A percentile compares a stretch with the other conserved stretches of the same genome.
Evolutionary conservation across 768 basidiomycete genomes (phyloP).

Genomic region (Rhodosporidiobolus odoratus): DNA sequence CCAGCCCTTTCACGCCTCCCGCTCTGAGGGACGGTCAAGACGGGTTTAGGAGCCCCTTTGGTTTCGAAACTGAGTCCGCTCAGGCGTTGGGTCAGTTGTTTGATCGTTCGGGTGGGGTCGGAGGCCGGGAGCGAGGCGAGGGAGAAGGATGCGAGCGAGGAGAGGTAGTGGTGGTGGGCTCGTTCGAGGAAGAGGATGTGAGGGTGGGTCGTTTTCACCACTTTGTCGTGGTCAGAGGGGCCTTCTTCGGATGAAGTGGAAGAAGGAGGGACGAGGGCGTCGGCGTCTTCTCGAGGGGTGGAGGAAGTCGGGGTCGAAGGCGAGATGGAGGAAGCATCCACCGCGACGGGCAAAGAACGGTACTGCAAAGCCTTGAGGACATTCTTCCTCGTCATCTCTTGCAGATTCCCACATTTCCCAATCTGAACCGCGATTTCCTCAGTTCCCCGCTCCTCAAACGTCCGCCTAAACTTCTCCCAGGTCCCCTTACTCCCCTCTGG

Average conservation of each 20-base stretch:
- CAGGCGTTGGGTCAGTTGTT: slow-evolving; percentile 29
- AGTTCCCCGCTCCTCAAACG: slow-evolving; percentile 16
- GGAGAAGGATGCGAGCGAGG: slow-evolving; percentile 25
- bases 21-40: slow-evolving; percentile 26
- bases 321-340: neutral
- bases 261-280: neutral
- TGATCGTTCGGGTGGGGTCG: slow-evolving; percentile 12
- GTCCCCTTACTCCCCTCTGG: neutral
- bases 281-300: neutral
- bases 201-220: neutral
- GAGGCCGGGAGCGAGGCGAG: slow-evolving; percentile 9
- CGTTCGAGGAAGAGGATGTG: slow-evolving; percentile 36
- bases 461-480: slow-evolving; percentile 9
- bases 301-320: neutral
- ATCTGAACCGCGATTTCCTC: neutral
- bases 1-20: slow-evolving; percentile 20
- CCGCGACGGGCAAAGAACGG: slow-evolving; percentile 8
- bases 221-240: neutral
- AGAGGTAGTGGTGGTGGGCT: slow-evolving; percentile 38
- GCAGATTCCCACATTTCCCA: neutral
- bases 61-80: neutral
- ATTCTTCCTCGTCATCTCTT: slow-evolving; percentile 33
- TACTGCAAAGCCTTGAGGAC: slow-evolving; percentile 39
- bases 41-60: slow-evolving; percentile 14
- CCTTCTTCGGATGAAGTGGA: too few species aligned